Evolutionary conservation across 148 eudicot species (phyloP).

Genomic region (Vaccinium corymbosum): DNA sequence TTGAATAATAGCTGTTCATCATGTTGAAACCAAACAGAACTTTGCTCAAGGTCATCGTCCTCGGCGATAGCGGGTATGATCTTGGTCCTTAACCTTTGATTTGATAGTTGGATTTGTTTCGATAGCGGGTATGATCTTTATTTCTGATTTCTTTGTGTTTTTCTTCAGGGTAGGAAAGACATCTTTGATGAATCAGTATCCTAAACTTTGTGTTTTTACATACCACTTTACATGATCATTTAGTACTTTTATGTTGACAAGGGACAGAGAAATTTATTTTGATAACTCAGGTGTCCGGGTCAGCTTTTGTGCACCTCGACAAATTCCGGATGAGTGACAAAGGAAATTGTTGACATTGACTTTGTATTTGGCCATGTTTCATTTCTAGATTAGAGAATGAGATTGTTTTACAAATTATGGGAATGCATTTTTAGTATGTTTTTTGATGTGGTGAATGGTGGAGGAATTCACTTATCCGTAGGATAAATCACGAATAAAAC

Average conservation of each 20-base stretch:
- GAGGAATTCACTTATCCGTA: background rate
- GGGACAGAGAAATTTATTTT: too few species aligned
- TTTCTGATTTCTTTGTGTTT: background rate
- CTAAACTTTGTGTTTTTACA: background rate
- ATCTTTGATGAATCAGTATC: constrained; percentile 51
- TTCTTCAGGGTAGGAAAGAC: constrained; percentile 57
- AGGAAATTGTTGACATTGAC: background rate
- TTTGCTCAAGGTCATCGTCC: constrained; percentile 66
- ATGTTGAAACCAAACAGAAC: constrained; percentile 8
- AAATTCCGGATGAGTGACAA: background rate
- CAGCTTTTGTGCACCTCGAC: too few species aligned
- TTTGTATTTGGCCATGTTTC: background rate
- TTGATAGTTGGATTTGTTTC: background rate
- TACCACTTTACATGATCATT: background rate
- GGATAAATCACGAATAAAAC: background rate
- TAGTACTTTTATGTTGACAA: background rate
- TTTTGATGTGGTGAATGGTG: background rate
- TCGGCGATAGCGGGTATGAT: constrained; percentile 73
- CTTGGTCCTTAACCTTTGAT: background rate
- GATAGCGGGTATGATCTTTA: too few species aligned
- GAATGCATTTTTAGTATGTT: background rate
- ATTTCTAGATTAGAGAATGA: background rate
- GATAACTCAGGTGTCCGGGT: too few species aligned
- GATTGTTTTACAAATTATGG: background rate
- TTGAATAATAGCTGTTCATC: constrained; percentile 1